These are phyloP conservation scores for Parietichytrium sp. DNA, from an alignment of 108 stramenopile genomes.

Conservation along the genomic window DNA sequence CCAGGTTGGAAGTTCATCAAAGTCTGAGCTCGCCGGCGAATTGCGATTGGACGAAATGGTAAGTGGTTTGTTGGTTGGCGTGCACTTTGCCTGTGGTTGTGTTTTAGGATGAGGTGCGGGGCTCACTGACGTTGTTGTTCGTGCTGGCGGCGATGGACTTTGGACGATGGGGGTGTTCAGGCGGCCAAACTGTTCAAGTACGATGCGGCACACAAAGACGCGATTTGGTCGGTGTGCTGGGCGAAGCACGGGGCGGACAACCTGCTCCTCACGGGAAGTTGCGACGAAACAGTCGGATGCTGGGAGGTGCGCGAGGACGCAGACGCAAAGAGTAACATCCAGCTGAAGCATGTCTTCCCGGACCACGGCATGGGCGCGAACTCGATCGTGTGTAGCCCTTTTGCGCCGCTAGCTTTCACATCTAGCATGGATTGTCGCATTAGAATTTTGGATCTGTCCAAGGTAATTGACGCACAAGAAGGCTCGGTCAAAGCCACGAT, in stretches of 20 bases:
- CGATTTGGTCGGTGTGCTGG: conserved; percentile 25
- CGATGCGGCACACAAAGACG: conserved; percentile 21
- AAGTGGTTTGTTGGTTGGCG: too few relatives aligned
- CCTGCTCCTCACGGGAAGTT: background rate
- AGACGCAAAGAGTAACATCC: background rate
- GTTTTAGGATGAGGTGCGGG: too few relatives aligned
- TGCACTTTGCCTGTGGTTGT: too few relatives aligned
- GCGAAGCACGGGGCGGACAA: background rate
- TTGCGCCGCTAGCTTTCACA: background rate
- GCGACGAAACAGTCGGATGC: background rate
- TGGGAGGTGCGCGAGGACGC: background rate
- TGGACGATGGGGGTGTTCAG: too few relatives aligned
- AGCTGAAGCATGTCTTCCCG: background rate
- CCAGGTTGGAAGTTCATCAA: too few relatives aligned
- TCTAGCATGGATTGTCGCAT: conserved; percentile 15
- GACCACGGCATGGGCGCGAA: background rate
- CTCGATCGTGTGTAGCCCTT: conserved; percentile 16
- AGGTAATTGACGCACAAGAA: background rate
- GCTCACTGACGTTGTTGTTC: too few relatives aligned
- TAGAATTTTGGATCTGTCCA: conserved; percentile 2
- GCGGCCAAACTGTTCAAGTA: conserved; percentile 5
- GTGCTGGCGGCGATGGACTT: too few relatives aligned
- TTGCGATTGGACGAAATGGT: too few relatives aligned
- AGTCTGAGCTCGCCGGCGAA: too few relatives aligned
- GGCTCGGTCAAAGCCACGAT: conserved; percentile 21